Percentiles rank a stretch among this genome's conserved stretches.
These are phyloP conservation scores for Rhodamnia argentea DNA, from an alignment of 345 rosid species.

Conservation along the genomic window DNA sequence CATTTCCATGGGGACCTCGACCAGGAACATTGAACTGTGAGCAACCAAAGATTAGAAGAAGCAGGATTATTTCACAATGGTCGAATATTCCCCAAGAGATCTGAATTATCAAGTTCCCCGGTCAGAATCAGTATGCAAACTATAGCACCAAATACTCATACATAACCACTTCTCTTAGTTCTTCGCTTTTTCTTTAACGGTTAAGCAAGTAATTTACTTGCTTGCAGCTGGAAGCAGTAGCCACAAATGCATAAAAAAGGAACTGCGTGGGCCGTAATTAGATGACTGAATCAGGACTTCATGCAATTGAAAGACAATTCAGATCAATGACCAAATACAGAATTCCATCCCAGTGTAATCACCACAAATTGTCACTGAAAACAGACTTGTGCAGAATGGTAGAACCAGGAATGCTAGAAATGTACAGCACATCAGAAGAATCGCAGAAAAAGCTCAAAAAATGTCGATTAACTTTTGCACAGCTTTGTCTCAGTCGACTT, in stretches of 20 bases:
- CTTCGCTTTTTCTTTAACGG: background rate
- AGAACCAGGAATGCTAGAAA: background rate
- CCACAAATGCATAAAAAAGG: background rate
- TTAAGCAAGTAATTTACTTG: background rate
- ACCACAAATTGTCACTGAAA: background rate
- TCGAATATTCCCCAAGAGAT: background rate
- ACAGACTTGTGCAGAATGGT: background rate
- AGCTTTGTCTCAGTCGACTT: background rate
- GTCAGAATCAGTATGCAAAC: background rate
- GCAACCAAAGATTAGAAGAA: background rate
- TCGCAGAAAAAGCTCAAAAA: background rate
- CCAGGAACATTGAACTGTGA: constrained; percentile 37
- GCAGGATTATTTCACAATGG: background rate
- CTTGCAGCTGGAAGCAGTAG: background rate
- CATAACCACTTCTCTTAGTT: background rate
- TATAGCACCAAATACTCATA: background rate
- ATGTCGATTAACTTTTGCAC: background rate
- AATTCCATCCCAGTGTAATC: background rate
- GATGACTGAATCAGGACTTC: background rate
- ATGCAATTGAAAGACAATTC: background rate
- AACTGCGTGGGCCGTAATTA: background rate
- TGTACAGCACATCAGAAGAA: background rate
- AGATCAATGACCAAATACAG: background rate
- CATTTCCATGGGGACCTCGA: constrained; percentile 44
- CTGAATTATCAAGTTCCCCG: background rate